Conservation (phyloP, 352 stramenopile species). For the Hyaloperonospora arabidopsidis region DNA sequence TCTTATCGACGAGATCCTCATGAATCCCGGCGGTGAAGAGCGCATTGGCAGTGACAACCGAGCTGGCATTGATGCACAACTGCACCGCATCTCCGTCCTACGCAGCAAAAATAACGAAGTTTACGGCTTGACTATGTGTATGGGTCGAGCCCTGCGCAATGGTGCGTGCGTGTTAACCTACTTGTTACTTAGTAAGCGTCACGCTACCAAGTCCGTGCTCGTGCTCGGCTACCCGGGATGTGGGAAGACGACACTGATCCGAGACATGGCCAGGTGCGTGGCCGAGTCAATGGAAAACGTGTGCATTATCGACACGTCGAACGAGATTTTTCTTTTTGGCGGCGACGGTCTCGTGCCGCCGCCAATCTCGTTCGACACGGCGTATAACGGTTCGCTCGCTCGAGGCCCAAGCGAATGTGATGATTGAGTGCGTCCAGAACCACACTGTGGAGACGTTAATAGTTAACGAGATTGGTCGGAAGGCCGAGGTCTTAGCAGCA, state of each 20-base stretch:
- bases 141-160: constrained; percentile 58
- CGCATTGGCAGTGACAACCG: constrained; percentile 76
- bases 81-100: constrained; percentile 81
- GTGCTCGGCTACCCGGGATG: constrained; percentile 52
- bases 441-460: constrained; percentile 84
- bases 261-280: constrained; percentile 66
- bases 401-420: constrained; percentile 58
- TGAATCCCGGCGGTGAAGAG: constrained; percentile 30
- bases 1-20: constrained; percentile 49
- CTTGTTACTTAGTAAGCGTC: constrained; percentile 39
- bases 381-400: constrained; percentile 81
- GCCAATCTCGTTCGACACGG: constrained; percentile 46
- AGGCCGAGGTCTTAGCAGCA: constrained; percentile 65
- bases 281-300: constrained; percentile 58
- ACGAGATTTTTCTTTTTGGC: constrained; percentile 87
- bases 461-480: constrained; percentile 85
- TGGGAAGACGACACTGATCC: constrained; percentile 85
- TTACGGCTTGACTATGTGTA: constrained; percentile 61
- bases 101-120: constrained; percentile 44
- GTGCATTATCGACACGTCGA: constrained; percentile 86
- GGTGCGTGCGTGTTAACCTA: constrained; percentile 59
- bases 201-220: constrained; percentile 52
- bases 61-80: constrained; percentile 51
- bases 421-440: constrained; percentile 88
- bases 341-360: constrained; percentile 81